Evolutionary conservation across 345 rosid genomes (phyloP).

Genomic region (Pistacia integerrima): DNA sequence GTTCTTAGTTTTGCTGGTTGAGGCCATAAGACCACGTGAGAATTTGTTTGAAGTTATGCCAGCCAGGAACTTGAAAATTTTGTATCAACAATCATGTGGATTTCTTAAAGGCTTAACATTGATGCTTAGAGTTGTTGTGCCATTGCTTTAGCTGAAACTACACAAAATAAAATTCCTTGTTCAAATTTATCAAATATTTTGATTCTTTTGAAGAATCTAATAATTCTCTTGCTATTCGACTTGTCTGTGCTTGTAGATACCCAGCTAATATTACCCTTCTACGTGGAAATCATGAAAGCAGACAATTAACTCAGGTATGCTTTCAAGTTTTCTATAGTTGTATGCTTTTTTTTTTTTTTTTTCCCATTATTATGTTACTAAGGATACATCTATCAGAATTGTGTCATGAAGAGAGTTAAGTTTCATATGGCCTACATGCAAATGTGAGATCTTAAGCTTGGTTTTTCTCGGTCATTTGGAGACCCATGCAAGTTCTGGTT

Average conservation of each 20-base stretch:
- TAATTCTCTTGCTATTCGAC: background rate
- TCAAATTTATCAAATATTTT: background rate
- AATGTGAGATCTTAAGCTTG: constrained; percentile 4
- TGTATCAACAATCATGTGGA: background rate
- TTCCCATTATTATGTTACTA: background rate
- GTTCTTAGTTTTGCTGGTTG: background rate
- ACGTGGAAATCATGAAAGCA: constrained; percentile 99
- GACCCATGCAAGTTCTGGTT: background rate
- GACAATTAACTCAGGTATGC: constrained; percentile 97
- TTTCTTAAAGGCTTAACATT: background rate
- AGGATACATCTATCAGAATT: background rate
- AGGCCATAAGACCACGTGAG: background rate
- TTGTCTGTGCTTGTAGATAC: constrained; percentile 52
- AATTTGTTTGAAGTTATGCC: background rate
- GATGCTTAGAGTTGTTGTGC: background rate
- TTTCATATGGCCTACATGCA: background rate
- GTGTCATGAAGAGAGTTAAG: background rate
- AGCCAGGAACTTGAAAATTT: background rate
- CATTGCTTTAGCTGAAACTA: constrained; percentile 1
- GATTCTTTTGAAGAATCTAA: background rate
- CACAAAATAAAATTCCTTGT: background rate
- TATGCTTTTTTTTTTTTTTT: background rate
- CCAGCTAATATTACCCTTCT: constrained; percentile 97
- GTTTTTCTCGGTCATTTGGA: background rate
- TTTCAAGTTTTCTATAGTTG: background rate